A percentile compares a stretch with the other conserved stretches of the same genome.
Conservation (phyloP, 2,329 filamentous ascomycete genomes). For the Geoglossum cookeanum region DNA sequence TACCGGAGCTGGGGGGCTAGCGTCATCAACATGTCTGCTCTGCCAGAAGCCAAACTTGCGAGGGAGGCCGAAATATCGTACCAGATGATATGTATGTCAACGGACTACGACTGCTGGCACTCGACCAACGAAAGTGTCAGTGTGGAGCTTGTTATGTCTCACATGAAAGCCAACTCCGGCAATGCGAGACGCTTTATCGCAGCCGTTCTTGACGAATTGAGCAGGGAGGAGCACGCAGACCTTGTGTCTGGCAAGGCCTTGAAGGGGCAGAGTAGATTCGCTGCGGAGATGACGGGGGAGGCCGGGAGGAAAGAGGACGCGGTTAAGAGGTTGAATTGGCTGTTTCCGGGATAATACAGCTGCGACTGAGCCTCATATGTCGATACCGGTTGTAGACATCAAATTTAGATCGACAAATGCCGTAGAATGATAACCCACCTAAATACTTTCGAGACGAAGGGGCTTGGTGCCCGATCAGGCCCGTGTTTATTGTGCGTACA, state of each 20-base stretch:
- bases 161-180: constrained; percentile 82
- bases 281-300: constrained; percentile 65
- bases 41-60: constrained; percentile 91
- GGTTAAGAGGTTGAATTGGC: constrained; percentile 60
- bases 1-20: constrained; percentile 87
- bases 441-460: background rate
- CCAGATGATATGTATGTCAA: constrained; percentile 98
- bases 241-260: constrained; percentile 66
- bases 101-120: constrained; percentile 98
- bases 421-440: too few species aligned
- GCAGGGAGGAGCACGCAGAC: constrained; percentile 55
- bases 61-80: constrained; percentile 92
- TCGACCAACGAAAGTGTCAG: constrained; percentile 60
- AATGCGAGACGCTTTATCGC: constrained; percentile 76
- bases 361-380: constrained; percentile 18
- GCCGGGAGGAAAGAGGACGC: constrained; percentile 55
- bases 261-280: constrained; percentile 56
- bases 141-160: constrained; percentile 90
- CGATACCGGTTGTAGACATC: background rate
- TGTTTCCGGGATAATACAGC: constrained; percentile 67
- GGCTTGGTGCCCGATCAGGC: too few species aligned
- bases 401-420: background rate
- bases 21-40: constrained; percentile 94
- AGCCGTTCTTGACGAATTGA: constrained; percentile 71
- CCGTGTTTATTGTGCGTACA: too few species aligned